Conservation (phyloP, 345 rosid species). For the Leavenworthia alabamica region DNA sequence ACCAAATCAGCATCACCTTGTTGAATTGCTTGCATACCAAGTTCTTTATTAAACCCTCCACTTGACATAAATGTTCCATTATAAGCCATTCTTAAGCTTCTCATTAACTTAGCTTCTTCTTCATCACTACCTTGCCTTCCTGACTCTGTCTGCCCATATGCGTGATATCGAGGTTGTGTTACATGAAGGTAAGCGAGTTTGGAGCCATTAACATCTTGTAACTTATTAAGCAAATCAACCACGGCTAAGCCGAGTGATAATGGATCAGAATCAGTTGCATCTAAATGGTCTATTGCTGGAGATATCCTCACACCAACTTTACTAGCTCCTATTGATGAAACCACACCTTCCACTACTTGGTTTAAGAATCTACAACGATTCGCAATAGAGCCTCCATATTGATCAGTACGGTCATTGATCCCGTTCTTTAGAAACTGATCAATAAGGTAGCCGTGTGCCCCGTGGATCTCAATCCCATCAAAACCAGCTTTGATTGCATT, state of each 20-base stretch:
- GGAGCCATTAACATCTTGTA: slow-evolving; percentile 41
- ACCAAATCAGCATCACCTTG: slow-evolving; percentile 70
- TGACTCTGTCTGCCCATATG: slow-evolving; percentile 51
- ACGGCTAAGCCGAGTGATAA: slow-evolving; percentile 58
- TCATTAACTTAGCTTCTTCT: slow-evolving; percentile 51
- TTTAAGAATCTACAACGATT: slow-evolving; percentile 58
- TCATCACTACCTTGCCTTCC: slow-evolving; percentile 55
- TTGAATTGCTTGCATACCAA: slow-evolving; percentile 60
- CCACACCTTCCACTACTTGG: slow-evolving; percentile 45
- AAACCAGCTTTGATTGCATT: slow-evolving; percentile 87
- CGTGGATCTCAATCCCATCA: slow-evolving; percentile 83
- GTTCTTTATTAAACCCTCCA: slow-evolving; percentile 67
- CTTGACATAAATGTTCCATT: slow-evolving; percentile 69
- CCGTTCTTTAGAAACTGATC: slow-evolving; percentile 83
- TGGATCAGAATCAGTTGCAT: slow-evolving; percentile 79
- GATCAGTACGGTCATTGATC: slow-evolving; percentile 66
- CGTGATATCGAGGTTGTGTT: slow-evolving; percentile 73
- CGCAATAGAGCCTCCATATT: slow-evolving; percentile 64
- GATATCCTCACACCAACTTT: slow-evolving; percentile 67
- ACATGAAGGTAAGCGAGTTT: slow-evolving; percentile 72
- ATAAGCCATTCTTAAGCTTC: slow-evolving; percentile 44
- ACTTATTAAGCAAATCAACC: slow-evolving; percentile 50
- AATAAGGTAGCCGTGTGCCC: slow-evolving; percentile 81
- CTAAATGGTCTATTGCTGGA: slow-evolving; percentile 75
- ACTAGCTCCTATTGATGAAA: slow-evolving; percentile 46